Evolutionary conservation across 2,329 filamentous ascomycete genomes (phyloP), one percentile per base, ranked within the genome.

Genomic region (Trichoderma sp.): DNA sequence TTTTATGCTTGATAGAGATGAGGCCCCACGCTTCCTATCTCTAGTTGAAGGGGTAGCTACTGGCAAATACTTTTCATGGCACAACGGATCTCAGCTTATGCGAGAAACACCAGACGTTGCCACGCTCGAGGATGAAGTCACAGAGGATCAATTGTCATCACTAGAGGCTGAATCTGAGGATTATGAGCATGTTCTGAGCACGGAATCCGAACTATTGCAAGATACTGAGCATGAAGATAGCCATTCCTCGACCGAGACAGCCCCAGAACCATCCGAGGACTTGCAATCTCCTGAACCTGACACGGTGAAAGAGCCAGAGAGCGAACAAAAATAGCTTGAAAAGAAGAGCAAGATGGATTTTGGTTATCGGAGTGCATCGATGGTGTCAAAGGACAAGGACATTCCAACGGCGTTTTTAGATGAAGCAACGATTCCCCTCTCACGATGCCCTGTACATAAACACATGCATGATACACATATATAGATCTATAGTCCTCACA

Each of bases 31-130:
- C 14, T 84, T 83, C 67, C 67, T 84, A 29, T 71, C 79, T 29
- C 77, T 81, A 2, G 83, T 82, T 1, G 76, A 82, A 29, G 80
- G 81, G 1, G 66, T 84, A 4, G 84, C 82, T 1, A 75, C 68
- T 6, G 84, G 83, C 0, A 76, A 79, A 38, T 79, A 80, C 67
- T 84, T 85, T 76, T 80, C 84, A 1, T 85, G 84, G 84, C 74
- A 80, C n/a, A 77, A 81, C 21, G 83, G 83, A n/a, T 75, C 80
- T 76, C 76, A 78, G 63, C 76, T 79, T 9, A 78, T 83, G 76
- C 79, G 80, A 77, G 27, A 72, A 38, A 16, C 16, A 6, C 18
- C 59, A 12, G 38, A 64, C 24, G 68, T 72, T 8, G 27, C 16
- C 11, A n/a, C 29, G n/a, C 59, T 45, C 41, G 68, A 72, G 8